Base-by-base conservation (phyloP, 495 filamentous ascomycete species). In the Annulohypoxylon bovei region DNA sequence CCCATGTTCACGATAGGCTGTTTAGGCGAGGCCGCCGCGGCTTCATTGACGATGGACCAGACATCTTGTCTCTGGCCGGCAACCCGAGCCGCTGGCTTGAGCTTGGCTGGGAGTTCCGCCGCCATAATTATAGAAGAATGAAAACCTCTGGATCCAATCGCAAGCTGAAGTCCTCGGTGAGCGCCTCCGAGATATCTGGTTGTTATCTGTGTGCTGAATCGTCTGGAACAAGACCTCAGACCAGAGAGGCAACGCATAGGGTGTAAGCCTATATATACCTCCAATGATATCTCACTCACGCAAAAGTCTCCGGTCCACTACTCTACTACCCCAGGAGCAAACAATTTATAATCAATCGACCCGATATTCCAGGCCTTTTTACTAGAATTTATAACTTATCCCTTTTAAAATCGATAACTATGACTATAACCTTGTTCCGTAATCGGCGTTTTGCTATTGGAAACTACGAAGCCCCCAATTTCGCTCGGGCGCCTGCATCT, bases 41-140 rank as follows among this genome's bases (percentile, higher is more conserved):
- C 95, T 84, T 98, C 95, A 73, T 99, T 99, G 83, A 99, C 89
- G 79, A 97, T 97, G 39, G 92, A 90, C 95, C 95, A 99, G 47
- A 99, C 95, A 92, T 99, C 95, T 75, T 97, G 93, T 73, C 87
- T 87, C 78, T 91, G 89, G 25, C 90, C 87, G 9, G 92, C 88
- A 14, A 99, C 94, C 71, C 95, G 84, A 61, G 81, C 81, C 3
- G 95, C 95, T 25, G 95, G 95, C 72, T 83, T 81, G 18, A 88
- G 76, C 71, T 85, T 80, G 4, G 67, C 60, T 30, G 75, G 70
- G 33, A 77, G 70, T 68, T 71, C 59, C 1, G 63, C 30, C 4
- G 76, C 62, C 68, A 74, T 74, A 12, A 53, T 53, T 8, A 20
- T 56, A 6, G 68, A 62, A 23, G 71, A 55, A 56, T 81, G 77